Evolutionary conservation across 2,329 filamentous ascomycete species (phyloP).

Genomic region (Aspergillus phoenicis): DNA sequence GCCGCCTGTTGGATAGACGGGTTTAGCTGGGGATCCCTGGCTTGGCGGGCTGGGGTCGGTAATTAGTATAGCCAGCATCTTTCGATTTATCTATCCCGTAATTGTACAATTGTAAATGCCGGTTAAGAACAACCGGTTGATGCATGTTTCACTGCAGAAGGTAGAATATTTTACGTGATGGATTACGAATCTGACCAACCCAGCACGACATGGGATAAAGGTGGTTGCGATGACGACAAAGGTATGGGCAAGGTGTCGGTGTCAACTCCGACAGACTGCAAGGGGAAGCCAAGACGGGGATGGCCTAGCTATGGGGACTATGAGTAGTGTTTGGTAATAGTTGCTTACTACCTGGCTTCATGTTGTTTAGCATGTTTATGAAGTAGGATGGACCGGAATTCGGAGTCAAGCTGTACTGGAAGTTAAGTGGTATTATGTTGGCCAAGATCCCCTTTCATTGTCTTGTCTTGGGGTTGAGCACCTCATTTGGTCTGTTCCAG

Average conservation of each 20-base stretch:
- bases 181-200: neutral
- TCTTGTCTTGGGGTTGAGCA: no score
- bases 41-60: neutral
- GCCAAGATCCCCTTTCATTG: no score
- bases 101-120: neutral
- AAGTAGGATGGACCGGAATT: no score
- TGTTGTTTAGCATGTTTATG: no score
- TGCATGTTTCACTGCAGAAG: neutral
- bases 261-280: neutral
- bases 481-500: no score
- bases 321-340: no score
- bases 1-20: neutral
- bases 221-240: neutral
- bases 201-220: neutral
- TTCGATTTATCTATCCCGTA: no score
- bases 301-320: neutral
- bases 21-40: neutral
- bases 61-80: neutral
- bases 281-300: conserved; percentile 1
- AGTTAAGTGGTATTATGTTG: no score
- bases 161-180: neutral
- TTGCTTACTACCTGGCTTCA: no score
- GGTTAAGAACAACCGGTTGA: neutral
- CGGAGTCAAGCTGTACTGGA: no score
- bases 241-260: neutral